These are phyloP conservation scores for Pichia inconspicua DNA, from an alignment of 1,139 yeast species.

Conservation along the genomic window DNA sequence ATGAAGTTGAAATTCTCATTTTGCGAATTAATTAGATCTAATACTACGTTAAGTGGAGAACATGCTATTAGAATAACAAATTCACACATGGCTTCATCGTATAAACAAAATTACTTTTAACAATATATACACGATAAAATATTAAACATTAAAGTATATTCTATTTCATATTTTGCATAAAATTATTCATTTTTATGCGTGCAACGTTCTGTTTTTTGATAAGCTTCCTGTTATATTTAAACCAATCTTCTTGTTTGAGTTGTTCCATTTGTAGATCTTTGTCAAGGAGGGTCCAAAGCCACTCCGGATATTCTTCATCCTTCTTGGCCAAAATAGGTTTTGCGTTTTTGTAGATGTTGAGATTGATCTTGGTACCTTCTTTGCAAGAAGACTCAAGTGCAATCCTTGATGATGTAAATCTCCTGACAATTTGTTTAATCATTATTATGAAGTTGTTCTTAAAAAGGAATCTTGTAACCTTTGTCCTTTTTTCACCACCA, in stretches of 20 bases:
- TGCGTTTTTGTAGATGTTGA: constrained; percentile 71
- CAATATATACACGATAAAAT: not conserved
- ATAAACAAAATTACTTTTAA: no score
- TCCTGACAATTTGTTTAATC: constrained; percentile 13
- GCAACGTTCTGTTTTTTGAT: constrained; percentile 61
- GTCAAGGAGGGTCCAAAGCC: constrained; percentile 91
- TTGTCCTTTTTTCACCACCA: no score
- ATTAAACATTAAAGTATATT: not conserved
- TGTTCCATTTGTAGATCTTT: constrained; percentile 45
- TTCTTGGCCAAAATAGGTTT: constrained; percentile 86
- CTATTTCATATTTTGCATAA: constrained; percentile 39
- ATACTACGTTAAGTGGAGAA: no score
- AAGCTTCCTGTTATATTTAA: constrained; percentile 60
- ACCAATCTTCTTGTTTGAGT: constrained; percentile 47
- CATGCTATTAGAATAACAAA: no score
- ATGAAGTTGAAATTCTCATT: not conserved
- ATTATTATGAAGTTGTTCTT: not conserved
- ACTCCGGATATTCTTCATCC: constrained; percentile 84
- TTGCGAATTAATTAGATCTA: no score
- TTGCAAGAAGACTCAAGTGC: constrained; percentile 37
- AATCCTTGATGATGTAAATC: constrained; percentile 18
- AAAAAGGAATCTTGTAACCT: no score
- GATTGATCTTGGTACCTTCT: constrained; percentile 76
- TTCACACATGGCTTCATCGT: no score
- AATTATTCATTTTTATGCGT: constrained; percentile 71